Percentiles rank a stretch among this genome's conserved stretches.
Evolutionary conservation across 257 asterid species (phyloP).

Genomic region (Paraleonurus japonicus): DNA sequence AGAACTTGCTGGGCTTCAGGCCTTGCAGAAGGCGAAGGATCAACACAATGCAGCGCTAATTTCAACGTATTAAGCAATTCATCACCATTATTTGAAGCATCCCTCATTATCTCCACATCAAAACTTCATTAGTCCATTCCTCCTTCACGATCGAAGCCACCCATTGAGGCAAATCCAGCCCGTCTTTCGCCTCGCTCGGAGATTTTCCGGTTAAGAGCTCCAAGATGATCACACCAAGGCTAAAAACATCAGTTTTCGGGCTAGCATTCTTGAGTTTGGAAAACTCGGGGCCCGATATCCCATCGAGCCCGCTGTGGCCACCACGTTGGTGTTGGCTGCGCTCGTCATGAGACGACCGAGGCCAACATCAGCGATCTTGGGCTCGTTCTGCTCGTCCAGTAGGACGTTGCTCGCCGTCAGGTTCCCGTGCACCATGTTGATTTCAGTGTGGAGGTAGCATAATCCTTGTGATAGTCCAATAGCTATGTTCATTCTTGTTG

Average conservation of each 20-base stretch:
- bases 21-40: constrained; percentile 76
- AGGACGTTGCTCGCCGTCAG: constrained; percentile 61
- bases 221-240: constrained; percentile 82
- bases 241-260: constrained; percentile 67
- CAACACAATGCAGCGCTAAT: constrained; percentile 86
- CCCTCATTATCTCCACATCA: constrained; percentile 86
- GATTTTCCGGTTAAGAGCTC: constrained; percentile 93
- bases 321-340: constrained; percentile 38
- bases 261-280: constrained; percentile 65
- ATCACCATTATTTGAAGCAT: constrained; percentile 56
- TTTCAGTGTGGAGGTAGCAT: constrained; percentile 56
- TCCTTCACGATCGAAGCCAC: constrained; percentile 88
- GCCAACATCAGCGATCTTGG: constrained; percentile 62
- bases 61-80: constrained; percentile 75
- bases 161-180: constrained; percentile 86
- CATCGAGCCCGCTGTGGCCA: constrained; percentile 52
- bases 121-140: constrained; percentile 91
- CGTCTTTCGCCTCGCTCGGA: constrained; percentile 82
- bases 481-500: constrained; percentile 67
- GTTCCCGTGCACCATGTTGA: constrained; percentile 45
- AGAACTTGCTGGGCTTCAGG: constrained; percentile 75
- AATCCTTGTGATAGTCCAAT: constrained; percentile 72
- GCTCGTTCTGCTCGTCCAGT: constrained; percentile 62
- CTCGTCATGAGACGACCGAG: constrained; percentile 46
- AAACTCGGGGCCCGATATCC: constrained; percentile 86